These are phyloP conservation scores for Piromyces finnis DNA, from an alignment of 192 early-diverging fungal genomes.

Conservation along the genomic window DNA sequence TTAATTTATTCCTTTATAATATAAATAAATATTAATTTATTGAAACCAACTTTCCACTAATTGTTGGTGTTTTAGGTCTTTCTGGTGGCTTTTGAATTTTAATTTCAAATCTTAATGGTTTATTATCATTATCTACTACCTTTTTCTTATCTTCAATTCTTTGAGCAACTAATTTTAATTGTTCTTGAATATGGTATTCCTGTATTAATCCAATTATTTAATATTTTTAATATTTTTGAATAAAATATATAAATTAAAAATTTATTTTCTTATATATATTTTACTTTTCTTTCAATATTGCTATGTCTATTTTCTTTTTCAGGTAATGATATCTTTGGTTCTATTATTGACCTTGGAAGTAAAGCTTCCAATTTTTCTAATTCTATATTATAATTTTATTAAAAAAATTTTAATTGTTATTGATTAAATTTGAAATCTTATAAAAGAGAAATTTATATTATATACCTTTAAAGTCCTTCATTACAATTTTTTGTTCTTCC, in stretches of 20 bases:
- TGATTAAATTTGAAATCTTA: too few relatives aligned
- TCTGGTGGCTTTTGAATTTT: constrained; percentile 27
- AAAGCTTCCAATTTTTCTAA: constrained; percentile 13
- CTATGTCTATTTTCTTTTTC: constrained; percentile 6
- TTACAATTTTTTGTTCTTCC: neutral
- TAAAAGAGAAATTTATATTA: too few relatives aligned
- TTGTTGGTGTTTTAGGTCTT: constrained; percentile 25
- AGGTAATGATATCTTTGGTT: constrained; percentile 10
- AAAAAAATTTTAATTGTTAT: too few relatives aligned
- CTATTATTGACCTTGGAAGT: constrained; percentile 9
- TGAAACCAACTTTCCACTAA: constrained; percentile 14
- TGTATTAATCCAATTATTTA: neutral
- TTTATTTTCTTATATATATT: too few relatives aligned
- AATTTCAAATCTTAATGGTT: constrained; percentile 20
- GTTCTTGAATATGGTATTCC: constrained; percentile 27
- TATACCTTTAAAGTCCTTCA: neutral
- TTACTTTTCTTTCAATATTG: constrained; percentile 15
- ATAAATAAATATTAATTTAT: too few relatives aligned
- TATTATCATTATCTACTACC: neutral
- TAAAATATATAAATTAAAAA: too few relatives aligned
- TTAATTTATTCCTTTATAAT: too few relatives aligned
- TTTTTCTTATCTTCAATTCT: constrained; percentile 21
- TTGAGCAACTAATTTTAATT: constrained; percentile 24
- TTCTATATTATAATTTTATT: neutral
- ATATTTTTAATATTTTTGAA: too few relatives aligned